Conservation (phyloP, 345 rosid genomes). For the Turnera subulata region DNA sequence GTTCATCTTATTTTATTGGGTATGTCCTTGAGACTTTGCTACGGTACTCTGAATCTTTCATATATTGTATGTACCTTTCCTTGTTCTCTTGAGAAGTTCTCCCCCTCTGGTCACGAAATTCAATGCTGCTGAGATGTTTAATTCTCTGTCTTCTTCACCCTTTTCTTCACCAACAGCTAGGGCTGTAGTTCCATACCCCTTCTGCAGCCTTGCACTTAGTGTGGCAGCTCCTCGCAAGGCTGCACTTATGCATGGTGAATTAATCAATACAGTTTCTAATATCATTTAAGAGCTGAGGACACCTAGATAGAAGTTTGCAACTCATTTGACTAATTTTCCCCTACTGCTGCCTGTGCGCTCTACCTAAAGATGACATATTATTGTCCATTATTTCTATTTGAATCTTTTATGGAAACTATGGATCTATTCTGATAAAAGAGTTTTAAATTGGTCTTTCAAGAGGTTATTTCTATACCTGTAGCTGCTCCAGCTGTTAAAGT, state of each 20-base stretch:
- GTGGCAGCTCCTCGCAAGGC: slow-evolving; percentile 81
- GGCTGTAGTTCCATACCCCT: slow-evolving; percentile 41
- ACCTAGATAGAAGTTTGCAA: background rate
- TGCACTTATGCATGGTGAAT: slow-evolving; percentile 24
- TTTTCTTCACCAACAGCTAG: slow-evolving; percentile 43
- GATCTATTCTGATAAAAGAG: background rate
- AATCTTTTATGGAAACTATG: background rate
- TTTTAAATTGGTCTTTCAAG: no score
- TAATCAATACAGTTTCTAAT: background rate
- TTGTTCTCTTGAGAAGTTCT: slow-evolving; percentile 86
- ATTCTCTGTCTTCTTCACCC: slow-evolving; percentile 43
- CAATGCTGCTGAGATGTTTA: slow-evolving; percentile 42
- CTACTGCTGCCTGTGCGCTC: background rate
- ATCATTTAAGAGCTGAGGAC: slow-evolving; percentile 1
- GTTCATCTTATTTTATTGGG: background rate
- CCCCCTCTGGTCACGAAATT: slow-evolving; percentile 75
- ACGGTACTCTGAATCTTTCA: background rate
- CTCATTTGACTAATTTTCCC: background rate
- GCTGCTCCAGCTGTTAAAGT: slow-evolving; percentile 95
- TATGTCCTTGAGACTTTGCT: background rate
- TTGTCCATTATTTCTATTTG: background rate
- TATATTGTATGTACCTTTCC: slow-evolving; percentile 74
- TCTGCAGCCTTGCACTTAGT: slow-evolving; percentile 67
- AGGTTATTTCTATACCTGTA: slow-evolving; percentile 47
- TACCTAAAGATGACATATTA: background rate